Evolutionary conservation across 495 filamentous ascomycete species (phyloP).

Genomic region (Letharia columbiana): DNA sequence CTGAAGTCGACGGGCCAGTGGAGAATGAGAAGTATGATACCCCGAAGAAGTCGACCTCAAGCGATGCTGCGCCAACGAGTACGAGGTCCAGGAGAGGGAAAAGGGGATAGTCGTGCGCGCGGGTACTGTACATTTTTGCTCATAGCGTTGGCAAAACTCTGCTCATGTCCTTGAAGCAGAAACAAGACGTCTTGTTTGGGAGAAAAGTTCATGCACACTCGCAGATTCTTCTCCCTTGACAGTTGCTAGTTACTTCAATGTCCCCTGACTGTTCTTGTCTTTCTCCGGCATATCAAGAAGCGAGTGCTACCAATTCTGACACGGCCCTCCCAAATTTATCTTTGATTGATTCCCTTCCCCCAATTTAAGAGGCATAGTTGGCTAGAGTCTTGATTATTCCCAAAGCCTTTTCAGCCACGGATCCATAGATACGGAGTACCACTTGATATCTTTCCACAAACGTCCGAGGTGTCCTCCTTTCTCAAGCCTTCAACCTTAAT

Average conservation of each 20-base stretch:
- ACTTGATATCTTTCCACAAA: not conserved
- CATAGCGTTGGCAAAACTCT: not conserved
- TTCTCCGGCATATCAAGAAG: not conserved
- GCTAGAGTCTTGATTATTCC: not conserved
- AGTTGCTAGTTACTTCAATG: not conserved
- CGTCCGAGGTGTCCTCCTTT: not conserved
- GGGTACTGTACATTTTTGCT: not conserved
- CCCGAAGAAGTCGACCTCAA: constrained; percentile 7
- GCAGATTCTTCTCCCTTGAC: not conserved
- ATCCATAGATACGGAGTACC: no score
- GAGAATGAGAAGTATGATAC: constrained; percentile 15
- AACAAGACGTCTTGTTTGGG: not conserved
- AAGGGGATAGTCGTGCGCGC: not conserved
- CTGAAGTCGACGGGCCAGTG: constrained; percentile 7
- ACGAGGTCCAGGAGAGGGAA: constrained; percentile 15
- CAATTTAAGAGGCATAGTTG: not conserved
- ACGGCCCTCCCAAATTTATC: not conserved
- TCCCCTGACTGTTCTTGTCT: not conserved
- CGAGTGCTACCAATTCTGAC: not conserved
- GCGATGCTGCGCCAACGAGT: constrained; percentile 8
- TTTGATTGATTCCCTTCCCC: not conserved
- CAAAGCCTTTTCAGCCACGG: not conserved
- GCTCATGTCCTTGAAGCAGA: not conserved
- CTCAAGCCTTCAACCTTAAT: not conserved
- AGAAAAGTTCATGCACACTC: not conserved